Evolutionary conservation across 208 protist genomes (phyloP).

Genomic region (Wallacemonas sp.): DNA sequence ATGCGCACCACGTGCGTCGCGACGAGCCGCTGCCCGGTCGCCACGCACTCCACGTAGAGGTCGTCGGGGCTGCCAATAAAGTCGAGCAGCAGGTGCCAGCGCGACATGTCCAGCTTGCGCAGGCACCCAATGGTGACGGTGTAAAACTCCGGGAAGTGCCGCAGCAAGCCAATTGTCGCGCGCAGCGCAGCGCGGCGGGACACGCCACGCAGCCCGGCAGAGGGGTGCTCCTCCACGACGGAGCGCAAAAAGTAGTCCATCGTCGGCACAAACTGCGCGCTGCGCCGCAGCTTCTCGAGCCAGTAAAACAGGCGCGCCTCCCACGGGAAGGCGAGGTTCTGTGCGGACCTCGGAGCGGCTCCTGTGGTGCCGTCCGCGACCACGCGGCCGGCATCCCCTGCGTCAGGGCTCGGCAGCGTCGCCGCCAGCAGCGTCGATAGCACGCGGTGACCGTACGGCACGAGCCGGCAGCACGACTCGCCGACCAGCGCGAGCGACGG

Average conservation of each 20-base stretch:
- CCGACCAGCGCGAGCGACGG: neutral
- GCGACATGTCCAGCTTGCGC: constrained; percentile 73
- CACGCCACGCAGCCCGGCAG: constrained; percentile 34
- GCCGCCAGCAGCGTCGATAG: constrained; percentile 42
- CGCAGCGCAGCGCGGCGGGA: constrained; percentile 47
- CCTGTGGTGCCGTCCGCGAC: neutral
- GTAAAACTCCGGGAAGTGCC: constrained; percentile 74
- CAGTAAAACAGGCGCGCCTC: constrained; percentile 54
- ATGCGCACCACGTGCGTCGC: constrained; percentile 69
- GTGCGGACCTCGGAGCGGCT: neutral
- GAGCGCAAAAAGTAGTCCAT: constrained; percentile 71
- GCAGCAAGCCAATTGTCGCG: constrained; percentile 49
- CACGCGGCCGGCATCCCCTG: neutral
- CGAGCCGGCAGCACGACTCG: constrained; percentile 17
- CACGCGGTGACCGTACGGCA: constrained; percentile 63
- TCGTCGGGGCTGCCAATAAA: constrained; percentile 61
- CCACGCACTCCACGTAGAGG: constrained; percentile 70
- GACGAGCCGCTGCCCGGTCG: constrained; percentile 56
- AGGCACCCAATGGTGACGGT: constrained; percentile 65
- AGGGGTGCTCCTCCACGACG: constrained; percentile 54
- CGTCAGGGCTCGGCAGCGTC: constrained; percentile 25
- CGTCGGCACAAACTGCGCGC: constrained; percentile 51
- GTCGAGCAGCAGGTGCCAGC: constrained; percentile 65
- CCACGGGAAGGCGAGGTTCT: constrained; percentile 38
- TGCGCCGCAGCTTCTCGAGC: constrained; percentile 66